Conservation (phyloP, 2,329 filamentous ascomycete species). For the Fusarium duplospermum region DNA sequence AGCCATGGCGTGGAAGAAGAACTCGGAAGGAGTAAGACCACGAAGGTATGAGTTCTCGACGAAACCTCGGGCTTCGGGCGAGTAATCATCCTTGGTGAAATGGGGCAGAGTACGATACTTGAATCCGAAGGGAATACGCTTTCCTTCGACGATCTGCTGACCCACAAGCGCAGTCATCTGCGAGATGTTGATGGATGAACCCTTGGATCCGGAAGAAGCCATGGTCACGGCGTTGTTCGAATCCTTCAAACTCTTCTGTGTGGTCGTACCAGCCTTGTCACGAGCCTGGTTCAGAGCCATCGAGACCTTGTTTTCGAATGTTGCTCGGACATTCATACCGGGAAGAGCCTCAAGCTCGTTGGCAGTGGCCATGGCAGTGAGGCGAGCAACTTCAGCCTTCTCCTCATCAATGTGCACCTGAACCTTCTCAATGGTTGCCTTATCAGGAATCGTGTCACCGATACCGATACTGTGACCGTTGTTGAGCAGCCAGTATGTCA, state of each 20-base stretch:
- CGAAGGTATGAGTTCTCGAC: conserved; percentile 99
- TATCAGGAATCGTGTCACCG: conserved; percentile 95
- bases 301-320: conserved; percentile 97
- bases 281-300: conserved; percentile 94
- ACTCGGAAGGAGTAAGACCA: conserved; percentile 93
- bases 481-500: conserved; percentile 97
- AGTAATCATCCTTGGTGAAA: conserved; percentile 99
- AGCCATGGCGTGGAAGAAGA: conserved; percentile 99
- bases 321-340: conserved; percentile 98
- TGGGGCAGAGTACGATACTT: conserved; percentile 97
- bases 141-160: conserved; percentile 97
- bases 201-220: conserved; percentile 96
- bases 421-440: conserved; percentile 84
- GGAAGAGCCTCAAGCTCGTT: conserved; percentile 92
- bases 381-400: conserved; percentile 81
- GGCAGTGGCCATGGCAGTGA: conserved; percentile 82
- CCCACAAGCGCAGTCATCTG: conserved; percentile 99
- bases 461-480: conserved; percentile 98
- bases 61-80: conserved; percentile 94
- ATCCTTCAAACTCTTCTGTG: conserved; percentile 92
- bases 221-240: conserved; percentile 97
- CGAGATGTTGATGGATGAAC: conserved; percentile 98
- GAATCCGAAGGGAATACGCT: conserved; percentile 99
- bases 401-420: conserved; percentile 83
- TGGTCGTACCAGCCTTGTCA: conserved; percentile 94